Evolutionary conservation across 768 basidiomycete species (phyloP).

Genomic region (Aureoboletus auriporus): DNA sequence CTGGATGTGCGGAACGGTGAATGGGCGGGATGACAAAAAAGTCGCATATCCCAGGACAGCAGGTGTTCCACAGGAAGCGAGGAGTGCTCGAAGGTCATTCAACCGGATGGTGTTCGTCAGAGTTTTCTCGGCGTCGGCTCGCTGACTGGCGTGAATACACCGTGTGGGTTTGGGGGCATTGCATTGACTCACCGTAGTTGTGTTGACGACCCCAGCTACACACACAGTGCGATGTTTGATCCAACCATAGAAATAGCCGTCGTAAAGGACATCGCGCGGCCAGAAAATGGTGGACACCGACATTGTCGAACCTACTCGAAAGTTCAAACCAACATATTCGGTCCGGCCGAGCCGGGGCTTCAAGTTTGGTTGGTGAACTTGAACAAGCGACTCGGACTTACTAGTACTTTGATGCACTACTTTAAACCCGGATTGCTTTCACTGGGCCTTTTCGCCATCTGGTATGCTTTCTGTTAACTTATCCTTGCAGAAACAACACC

Average conservation of each 20-base stretch:
- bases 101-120: constrained; percentile 11
- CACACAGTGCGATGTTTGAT: constrained; percentile 38
- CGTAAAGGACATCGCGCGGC: constrained; percentile 46
- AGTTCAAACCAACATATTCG: not conserved
- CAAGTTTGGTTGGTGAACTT: too few species aligned
- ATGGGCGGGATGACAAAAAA: constrained; percentile 12
- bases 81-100: constrained; percentile 16
- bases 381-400: too few species aligned
- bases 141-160: constrained; percentile 8
- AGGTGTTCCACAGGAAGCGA: constrained; percentile 17
- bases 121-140: constrained; percentile 12
- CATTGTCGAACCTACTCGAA: not conserved
- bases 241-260: constrained; percentile 63
- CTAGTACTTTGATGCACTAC: too few species aligned
- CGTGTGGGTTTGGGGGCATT: not conserved
- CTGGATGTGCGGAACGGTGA: constrained; percentile 29
- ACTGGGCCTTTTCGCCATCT: too few species aligned
- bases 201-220: constrained; percentile 48
- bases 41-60: constrained; percentile 29
- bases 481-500: too few species aligned
- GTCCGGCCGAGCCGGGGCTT: constrained; percentile 9
- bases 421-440: too few species aligned
- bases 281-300: constrained; percentile 47
- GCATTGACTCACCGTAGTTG: constrained; percentile 27
- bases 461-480: too few species aligned